Conservation (phyloP, 805 yeast species). For the Cyberlindnera galapagoensis region DNA sequence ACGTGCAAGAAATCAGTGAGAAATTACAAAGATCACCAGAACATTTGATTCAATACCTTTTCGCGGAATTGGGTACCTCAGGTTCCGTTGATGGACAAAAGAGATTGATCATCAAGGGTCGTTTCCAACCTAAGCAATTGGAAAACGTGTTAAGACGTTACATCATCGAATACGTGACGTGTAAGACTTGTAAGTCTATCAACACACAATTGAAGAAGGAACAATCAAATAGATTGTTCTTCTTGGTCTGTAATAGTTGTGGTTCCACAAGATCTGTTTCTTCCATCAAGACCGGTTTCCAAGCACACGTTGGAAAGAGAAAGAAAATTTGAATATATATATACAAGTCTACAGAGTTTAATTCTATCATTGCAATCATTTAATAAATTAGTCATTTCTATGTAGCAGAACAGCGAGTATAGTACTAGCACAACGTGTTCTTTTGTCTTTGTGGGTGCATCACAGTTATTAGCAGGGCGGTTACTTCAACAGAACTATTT, state of each 20-base stretch:
- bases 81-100: slow-evolving; percentile 98
- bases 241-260: slow-evolving; percentile 96
- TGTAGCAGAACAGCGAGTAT: too few species aligned
- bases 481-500: too few species aligned
- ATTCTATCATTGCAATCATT: too few species aligned
- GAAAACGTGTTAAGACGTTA: slow-evolving; percentile 95
- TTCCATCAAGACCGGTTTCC: slow-evolving; percentile 99
- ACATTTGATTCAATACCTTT: slow-evolving; percentile 91
- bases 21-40: slow-evolving; percentile 95
- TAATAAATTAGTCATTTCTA: too few species aligned
- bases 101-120: slow-evolving; percentile 95
- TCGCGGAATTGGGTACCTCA: slow-evolving; percentile 98
- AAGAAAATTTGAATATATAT: slow-evolving; percentile 39
- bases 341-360: too few species aligned
- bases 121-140: slow-evolving; percentile 95
- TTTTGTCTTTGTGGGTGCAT: too few species aligned
- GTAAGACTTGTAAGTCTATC: slow-evolving; percentile 98
- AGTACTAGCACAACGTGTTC: too few species aligned
- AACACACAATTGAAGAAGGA: slow-evolving; percentile 95
- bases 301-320: slow-evolving; percentile 93
- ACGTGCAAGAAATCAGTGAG: slow-evolving; percentile 89
- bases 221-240: slow-evolving; percentile 91
- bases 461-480: too few species aligned
- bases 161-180: slow-evolving; percentile 94
- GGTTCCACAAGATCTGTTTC: slow-evolving; percentile 96